These are phyloP conservation scores for Lactarius tabidus DNA, from an alignment of 768 basidiomycete genomes.

Conservation along the genomic window DNA sequence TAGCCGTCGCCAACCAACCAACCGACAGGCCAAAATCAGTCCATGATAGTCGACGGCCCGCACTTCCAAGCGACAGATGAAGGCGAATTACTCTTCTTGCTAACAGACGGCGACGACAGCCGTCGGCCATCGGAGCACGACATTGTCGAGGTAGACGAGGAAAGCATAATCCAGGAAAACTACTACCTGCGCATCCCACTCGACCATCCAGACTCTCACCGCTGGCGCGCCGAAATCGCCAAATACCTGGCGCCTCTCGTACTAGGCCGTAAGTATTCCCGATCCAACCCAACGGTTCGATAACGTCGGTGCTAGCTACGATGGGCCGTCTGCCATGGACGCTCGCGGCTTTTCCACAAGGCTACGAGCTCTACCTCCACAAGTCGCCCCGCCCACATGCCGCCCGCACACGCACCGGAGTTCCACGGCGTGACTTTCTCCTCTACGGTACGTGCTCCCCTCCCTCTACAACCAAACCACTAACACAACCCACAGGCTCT, in stretches of 20 bases:
- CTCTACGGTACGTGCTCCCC: constrained; percentile 9
- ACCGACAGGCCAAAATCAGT: background rate
- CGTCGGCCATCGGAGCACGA: constrained; percentile 15
- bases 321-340: constrained; percentile 19
- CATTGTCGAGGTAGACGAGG: constrained; percentile 8
- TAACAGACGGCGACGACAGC: constrained; percentile 14
- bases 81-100: background rate
- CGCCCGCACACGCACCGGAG: background rate
- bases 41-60: background rate
- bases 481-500: background rate
- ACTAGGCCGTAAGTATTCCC: constrained; percentile 16
- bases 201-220: constrained; percentile 8
- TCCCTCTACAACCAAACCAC: too few species aligned
- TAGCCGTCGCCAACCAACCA: too few species aligned
- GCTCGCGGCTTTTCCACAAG: constrained; percentile 14
- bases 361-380: constrained; percentile 17
- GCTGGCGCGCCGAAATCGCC: constrained; percentile 19
- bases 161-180: background rate
- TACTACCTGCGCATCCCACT: constrained; percentile 17
- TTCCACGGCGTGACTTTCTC: constrained; percentile 11
- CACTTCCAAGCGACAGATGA: constrained; percentile 5
- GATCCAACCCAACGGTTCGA: too few species aligned
- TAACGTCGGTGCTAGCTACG: too few species aligned
- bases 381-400: background rate
- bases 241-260: constrained; percentile 19